Evolutionary conservation across 257 asterid genomes (phyloP).

Genomic region (Leonotis leonurus): DNA sequence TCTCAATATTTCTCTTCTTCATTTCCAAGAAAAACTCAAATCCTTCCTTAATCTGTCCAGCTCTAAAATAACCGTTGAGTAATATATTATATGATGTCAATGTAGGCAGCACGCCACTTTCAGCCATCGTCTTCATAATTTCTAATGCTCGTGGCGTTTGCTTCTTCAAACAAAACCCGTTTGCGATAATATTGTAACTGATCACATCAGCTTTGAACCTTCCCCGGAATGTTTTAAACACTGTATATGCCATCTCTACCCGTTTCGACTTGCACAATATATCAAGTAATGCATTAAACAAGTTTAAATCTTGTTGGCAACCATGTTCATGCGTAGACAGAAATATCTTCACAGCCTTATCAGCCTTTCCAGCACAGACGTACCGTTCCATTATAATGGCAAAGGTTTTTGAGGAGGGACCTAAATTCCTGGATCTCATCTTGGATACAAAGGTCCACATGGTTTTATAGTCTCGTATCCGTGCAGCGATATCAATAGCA

Average conservation of each 20-base stretch:
- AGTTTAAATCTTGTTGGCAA: conserved; percentile 71
- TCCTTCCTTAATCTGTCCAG: conserved; percentile 70
- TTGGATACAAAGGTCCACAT: conserved; percentile 55
- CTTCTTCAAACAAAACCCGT: conserved; percentile 79
- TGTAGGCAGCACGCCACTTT: conserved; percentile 63
- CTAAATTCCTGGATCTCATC: conserved; percentile 57
- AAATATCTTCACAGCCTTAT: conserved; percentile 76
- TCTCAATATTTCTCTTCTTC: conserved; percentile 70
- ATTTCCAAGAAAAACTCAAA: conserved; percentile 81
- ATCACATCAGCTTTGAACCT: conserved; percentile 59
- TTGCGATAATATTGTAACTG: conserved; percentile 63
- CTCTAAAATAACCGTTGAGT: conserved; percentile 70
- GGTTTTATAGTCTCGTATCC: conserved; percentile 63
- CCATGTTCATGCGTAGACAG: conserved; percentile 82
- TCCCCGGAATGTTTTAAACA: conserved; percentile 50
- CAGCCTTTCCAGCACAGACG: conserved; percentile 74
- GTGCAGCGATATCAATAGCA: conserved; percentile 74
- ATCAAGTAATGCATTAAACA: conserved; percentile 73
- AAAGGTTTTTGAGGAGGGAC: conserved; percentile 74
- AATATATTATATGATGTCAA: conserved; percentile 60
- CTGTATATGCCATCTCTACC: conserved; percentile 61
- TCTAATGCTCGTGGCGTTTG: conserved; percentile 62
- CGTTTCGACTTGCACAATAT: conserved; percentile 75
- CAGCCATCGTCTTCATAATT: conserved; percentile 75
- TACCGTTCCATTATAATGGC: conserved; percentile 77